Conservation (phyloP, 805 yeast genomes). For the Metschnikowia noctiluminum region DNA sequence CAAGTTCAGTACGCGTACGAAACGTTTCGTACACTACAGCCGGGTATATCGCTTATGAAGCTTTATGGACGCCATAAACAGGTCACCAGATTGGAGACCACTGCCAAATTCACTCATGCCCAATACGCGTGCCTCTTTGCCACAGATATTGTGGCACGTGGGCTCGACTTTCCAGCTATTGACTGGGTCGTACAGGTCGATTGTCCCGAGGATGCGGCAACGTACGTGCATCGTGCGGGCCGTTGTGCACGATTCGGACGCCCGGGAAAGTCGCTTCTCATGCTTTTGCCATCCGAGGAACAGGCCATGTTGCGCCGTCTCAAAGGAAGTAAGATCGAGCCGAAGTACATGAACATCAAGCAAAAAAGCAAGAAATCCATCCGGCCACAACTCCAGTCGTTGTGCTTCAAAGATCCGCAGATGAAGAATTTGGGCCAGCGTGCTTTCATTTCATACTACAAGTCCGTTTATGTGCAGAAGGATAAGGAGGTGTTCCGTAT, state of each 20-base stretch:
- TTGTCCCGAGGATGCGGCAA: conserved; percentile 86
- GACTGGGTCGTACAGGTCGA: conserved; percentile 95
- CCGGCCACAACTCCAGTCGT: conserved; percentile 78
- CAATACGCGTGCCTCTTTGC: conserved; percentile 81
- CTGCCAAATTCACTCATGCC: conserved; percentile 71
- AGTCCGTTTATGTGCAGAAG: conserved; percentile 79
- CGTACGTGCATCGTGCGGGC: conserved; percentile 89
- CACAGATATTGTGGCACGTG: conserved; percentile 90
- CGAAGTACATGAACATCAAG: conserved; percentile 70
- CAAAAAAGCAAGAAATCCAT: conserved; percentile 71
- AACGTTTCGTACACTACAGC: conserved; percentile 80
- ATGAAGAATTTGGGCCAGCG: conserved; percentile 92
- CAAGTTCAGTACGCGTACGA: conserved; percentile 91
- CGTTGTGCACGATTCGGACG: conserved; percentile 87
- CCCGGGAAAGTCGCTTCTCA: conserved; percentile 73
- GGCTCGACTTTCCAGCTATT: conserved; percentile 87
- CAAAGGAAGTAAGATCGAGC: conserved; percentile 59
- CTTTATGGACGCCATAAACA: conserved; percentile 89
- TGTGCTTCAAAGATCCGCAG: conserved; percentile 88
- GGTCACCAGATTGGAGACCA: conserved; percentile 80
- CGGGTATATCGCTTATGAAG: conserved; percentile 85
- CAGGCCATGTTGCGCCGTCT: conserved; percentile 68
- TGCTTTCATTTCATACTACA: conserved; percentile 88
- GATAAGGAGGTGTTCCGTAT: conserved; percentile 84
- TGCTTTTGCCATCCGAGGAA: conserved; percentile 83